phyloP scores from a whole-genome alignment of 176 grass and related monocot genomes.

The Pontederia crassipes region DNA sequence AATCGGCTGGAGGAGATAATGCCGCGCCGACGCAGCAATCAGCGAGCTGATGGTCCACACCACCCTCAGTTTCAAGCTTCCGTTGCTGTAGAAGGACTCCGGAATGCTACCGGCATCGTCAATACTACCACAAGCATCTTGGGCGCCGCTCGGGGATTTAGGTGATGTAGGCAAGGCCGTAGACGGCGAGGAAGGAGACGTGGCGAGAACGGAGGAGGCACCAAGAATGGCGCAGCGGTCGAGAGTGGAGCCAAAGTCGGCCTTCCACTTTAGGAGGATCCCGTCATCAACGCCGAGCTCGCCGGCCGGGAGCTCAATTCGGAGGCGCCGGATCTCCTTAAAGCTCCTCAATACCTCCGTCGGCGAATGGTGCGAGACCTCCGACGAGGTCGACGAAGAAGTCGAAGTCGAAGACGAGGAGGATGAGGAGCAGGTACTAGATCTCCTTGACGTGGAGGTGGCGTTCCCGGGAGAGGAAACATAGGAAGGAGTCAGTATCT shows the following conservation, averaged over 20 bases:
- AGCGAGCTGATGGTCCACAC: slow-evolving; percentile 4
- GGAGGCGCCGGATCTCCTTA: slow-evolving; percentile 6
- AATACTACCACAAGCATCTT: not conserved
- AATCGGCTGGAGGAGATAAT: slow-evolving; percentile 2
- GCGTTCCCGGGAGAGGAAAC: not conserved
- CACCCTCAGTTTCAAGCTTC: slow-evolving; percentile 6
- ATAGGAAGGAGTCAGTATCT: not conserved
- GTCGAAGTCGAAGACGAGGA: not conserved
- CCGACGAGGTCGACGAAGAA: not conserved
- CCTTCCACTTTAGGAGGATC: slow-evolving; percentile 1
- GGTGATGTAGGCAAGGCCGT: too few species aligned
- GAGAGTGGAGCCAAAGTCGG: slow-evolving; percentile 6
- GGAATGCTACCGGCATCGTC: not conserved
- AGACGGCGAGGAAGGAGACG: not conserved
- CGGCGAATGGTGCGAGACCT: slow-evolving; percentile 4
- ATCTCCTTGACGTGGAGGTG: not conserved
- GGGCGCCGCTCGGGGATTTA: not conserved
- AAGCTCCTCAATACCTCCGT: not conserved
- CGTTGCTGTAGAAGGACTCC: slow-evolving; percentile 4
- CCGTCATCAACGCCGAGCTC: slow-evolving; percentile 4
- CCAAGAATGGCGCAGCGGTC: slow-evolving; percentile 5
- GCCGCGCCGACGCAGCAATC: not conserved
- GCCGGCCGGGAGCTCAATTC: slow-evolving; percentile 1
- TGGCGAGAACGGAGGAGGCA: not conserved
- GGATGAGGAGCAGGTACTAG: not conserved